Conservation (phyloP, 2,329 filamentous ascomycete species). For the Macrophomina phaseolina region DNA sequence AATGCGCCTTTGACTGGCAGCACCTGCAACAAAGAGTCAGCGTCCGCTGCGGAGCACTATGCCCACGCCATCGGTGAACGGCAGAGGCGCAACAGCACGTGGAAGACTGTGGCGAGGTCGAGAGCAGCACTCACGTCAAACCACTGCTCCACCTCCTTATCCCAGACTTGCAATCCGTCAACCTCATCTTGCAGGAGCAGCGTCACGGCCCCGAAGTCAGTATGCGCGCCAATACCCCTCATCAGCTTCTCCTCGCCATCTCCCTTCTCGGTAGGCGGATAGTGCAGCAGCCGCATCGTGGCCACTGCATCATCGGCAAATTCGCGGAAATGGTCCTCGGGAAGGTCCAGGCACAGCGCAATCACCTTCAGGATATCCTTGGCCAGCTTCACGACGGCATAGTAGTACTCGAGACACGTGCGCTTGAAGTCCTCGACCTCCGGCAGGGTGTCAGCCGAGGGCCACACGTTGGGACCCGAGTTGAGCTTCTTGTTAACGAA, state of each 20-base stretch:
- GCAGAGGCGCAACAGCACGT: not conserved
- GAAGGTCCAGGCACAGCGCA: conserved; percentile 48
- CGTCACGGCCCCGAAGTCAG: conserved; percentile 51
- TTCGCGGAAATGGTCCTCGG: conserved; percentile 45
- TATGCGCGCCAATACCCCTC: conserved; percentile 51
- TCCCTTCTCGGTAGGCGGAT: conserved; percentile 45
- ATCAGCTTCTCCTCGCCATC: conserved; percentile 45
- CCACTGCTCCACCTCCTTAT: conserved; percentile 38
- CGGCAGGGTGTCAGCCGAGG: conserved; percentile 32
- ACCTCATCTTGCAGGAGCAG: conserved; percentile 51
- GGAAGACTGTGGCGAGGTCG: not conserved
- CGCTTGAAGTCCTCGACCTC: conserved; percentile 42
- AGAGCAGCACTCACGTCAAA: conserved; percentile 29
- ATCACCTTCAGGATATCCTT: conserved; percentile 50
- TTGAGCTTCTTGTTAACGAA: conserved; percentile 47
- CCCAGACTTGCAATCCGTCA: conserved; percentile 45
- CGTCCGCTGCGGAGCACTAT: not conserved
- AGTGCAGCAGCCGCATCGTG: conserved; percentile 52
- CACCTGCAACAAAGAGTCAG: conserved; percentile 7
- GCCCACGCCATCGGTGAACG: not conserved
- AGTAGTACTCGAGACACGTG: conserved; percentile 50
- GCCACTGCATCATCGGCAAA: conserved; percentile 47
- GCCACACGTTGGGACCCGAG: conserved; percentile 51
- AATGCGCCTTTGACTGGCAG: conserved; percentile 34
- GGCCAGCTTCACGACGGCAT: conserved; percentile 45